Evolutionary conservation across 495 filamentous ascomycete species (phyloP).

Genomic region (Talaromyces nanjingensis): DNA sequence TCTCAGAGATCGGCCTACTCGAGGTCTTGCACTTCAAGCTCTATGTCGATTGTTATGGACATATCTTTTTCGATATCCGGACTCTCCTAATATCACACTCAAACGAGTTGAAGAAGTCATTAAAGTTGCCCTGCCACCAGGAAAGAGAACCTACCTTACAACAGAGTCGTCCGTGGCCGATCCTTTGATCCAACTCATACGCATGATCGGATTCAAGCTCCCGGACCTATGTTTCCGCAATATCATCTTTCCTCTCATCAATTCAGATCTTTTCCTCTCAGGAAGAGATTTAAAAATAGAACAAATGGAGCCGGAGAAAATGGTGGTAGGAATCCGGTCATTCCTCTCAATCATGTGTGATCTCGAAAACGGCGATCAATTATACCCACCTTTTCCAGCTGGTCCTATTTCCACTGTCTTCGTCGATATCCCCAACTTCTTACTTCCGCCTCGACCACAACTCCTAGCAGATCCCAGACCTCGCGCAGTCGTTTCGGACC

Average conservation of each 20-base stretch:
- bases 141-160: slow-evolving; percentile 69
- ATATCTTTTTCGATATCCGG: slow-evolving; percentile 80
- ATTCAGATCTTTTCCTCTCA: slow-evolving; percentile 72
- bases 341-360: slow-evolving; percentile 91
- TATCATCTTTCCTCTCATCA: slow-evolving; percentile 91
- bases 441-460: slow-evolving; percentile 31
- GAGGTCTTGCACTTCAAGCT: slow-evolving; percentile 77
- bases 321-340: slow-evolving; percentile 90
- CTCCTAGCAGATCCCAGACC: slow-evolving; percentile 31
- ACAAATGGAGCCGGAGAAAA: slow-evolving; percentile 90
- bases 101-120: slow-evolving; percentile 85
- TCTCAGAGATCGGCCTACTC: slow-evolving; percentile 74
- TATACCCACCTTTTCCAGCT: slow-evolving; percentile 74
- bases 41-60: slow-evolving; percentile 94
- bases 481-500: slow-evolving; percentile 26
- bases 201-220: slow-evolving; percentile 90
- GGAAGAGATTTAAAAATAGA: slow-evolving; percentile 80
- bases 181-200: slow-evolving; percentile 84
- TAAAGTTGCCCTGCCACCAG: slow-evolving; percentile 68
- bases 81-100: slow-evolving; percentile 57
- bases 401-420: slow-evolving; percentile 40
- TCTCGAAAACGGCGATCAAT: slow-evolving; percentile 75
- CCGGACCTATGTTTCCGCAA: slow-evolving; percentile 87
- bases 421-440: slow-evolving; percentile 26
- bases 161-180: slow-evolving; percentile 77